Evolutionary conservation across 2,329 filamentous ascomycete species (phyloP).

Genomic region (Diaporthe citri): DNA sequence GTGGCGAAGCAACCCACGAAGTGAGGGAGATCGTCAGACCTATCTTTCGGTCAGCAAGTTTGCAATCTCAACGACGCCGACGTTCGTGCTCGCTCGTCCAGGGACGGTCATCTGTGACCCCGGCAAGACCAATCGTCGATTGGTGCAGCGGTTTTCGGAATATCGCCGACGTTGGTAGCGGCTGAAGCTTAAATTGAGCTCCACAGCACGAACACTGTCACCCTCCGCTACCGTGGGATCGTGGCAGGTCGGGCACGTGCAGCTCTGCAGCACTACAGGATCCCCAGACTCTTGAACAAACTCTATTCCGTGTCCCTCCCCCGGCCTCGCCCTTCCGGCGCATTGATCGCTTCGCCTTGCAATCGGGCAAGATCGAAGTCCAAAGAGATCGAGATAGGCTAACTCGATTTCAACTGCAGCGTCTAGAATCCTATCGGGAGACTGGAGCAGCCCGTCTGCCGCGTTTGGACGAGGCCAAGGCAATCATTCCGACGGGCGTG

Average conservation of each 20-base stretch:
- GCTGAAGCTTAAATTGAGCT: slow-evolving; percentile 33
- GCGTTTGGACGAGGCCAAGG: slow-evolving; percentile 16
- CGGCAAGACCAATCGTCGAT: slow-evolving; percentile 18
- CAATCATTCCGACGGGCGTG: neutral
- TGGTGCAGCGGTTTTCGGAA: slow-evolving; percentile 11
- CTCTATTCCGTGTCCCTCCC: slow-evolving; percentile 14
- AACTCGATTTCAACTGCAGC: slow-evolving; percentile 1
- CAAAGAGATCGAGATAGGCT: slow-evolving; percentile 7
- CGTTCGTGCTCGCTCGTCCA: slow-evolving; percentile 5
- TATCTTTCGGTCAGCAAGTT: neutral
- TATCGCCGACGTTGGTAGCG: slow-evolving; percentile 28
- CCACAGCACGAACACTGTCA: slow-evolving; percentile 24
- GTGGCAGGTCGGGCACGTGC: slow-evolving; percentile 31
- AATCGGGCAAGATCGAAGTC: slow-evolving; percentile 11
- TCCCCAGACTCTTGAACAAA: slow-evolving; percentile 32
- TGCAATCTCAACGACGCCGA: neutral
- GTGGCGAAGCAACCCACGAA: slow-evolving; percentile 1
- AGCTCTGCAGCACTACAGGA: slow-evolving; percentile 22
- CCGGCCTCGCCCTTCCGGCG: slow-evolving; percentile 4
- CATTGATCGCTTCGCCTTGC: slow-evolving; percentile 15
- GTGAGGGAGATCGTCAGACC: neutral
- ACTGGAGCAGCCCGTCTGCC: neutral
- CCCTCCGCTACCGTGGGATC: slow-evolving; percentile 29
- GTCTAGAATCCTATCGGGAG: neutral
- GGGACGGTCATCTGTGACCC: slow-evolving; percentile 17